phyloP scores from a whole-genome alignment of 169 alveolate species.

The Plasmodium blacklocki region DNA sequence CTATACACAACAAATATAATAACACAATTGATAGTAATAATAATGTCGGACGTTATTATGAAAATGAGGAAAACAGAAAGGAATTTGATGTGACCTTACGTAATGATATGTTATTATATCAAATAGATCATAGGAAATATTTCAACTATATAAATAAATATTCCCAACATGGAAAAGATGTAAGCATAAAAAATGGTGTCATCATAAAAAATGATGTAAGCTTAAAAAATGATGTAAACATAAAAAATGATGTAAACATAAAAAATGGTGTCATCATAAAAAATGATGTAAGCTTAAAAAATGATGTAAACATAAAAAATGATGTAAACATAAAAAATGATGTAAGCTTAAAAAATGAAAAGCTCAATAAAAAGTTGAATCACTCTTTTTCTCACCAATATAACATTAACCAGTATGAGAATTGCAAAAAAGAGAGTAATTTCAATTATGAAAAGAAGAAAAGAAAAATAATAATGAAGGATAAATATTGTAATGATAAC shows the following conservation, averaged over 20 bases:
- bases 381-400: no score
- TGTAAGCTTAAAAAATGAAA: neutral
- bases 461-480: no score
- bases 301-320: no score
- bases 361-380: neutral
- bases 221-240: no score
- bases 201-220: no score
- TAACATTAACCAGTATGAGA: no score
- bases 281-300: no score
- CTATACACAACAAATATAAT: neutral
- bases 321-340: neutral
- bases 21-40: neutral
- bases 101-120: neutral
- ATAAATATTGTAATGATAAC: no score
- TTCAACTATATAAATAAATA: neutral
- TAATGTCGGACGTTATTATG: neutral
- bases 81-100: neutral
- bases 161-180: neutral
- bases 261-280: neutral
- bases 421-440: no score
- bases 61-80: neutral
- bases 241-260: neutral
- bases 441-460: no score
- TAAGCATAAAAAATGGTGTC: neutral
- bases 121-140: neutral